Evolutionary conservation across 106 monocot species (phyloP), one percentile per base, ranked within the genome.

Genomic region (Allium cepa): DNA sequence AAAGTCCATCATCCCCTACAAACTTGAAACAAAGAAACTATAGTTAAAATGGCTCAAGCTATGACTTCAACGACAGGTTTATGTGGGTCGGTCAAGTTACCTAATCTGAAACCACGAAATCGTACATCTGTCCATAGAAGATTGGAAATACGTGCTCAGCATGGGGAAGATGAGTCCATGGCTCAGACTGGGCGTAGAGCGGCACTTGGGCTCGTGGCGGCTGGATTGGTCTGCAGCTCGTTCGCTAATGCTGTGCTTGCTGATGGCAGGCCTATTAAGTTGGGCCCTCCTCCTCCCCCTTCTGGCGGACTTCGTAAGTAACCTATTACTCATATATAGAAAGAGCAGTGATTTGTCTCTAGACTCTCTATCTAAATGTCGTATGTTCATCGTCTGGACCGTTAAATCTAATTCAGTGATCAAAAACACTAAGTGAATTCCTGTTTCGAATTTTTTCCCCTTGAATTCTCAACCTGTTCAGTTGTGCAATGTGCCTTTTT

Each of bases 251-350:
- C 78, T 12, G 97, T 83, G 52, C 87, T 87, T 8, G 97, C 92
- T 4, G 90, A 75, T 1, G 77, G 75, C 59, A 82, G 47, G 66
- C 1, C 87, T 8, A 92, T 99, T 82, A 99, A 99, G 73, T 46
- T 92, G 51, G 97, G 97, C 45, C 80, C 79, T 0, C 84, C 97
- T 46, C 97, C 97, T 2, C 71, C 82, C n/a, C 97, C 92, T 27
- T 99, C 92, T 14, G 97, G 97, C 63, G 92, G 97, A 56, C 80
- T 99, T 8, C 67, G 97, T 99, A 78, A 73, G 88, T 72, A 36
- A 36, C 36, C 36, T 36, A 36, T 36, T 36, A 36, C 36, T 36
- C 22, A 1, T 22, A 1, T 22, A 22, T 22, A 22, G 22, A 0
- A 22, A 22, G 22, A 22, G 22, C 22, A 22, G 22, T 22, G 22